These are phyloP conservation scores for Aureobasidium sp. DNA, from an alignment of 2,329 filamentous ascomycete species.

Conservation along the genomic window DNA sequence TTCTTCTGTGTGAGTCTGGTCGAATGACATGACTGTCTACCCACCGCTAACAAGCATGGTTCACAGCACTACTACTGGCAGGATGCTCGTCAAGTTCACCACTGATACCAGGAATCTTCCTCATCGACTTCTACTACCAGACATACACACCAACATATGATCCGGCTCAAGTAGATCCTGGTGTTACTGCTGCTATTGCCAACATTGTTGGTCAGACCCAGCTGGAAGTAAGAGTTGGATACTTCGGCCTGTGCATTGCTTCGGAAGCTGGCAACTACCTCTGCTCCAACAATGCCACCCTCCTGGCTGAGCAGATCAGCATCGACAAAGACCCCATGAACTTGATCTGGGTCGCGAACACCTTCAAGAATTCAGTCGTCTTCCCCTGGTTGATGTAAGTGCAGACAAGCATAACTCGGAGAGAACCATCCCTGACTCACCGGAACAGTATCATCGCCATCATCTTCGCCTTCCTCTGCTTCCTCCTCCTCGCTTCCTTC, in stretches of 20 bases:
- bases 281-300: constrained; percentile 94
- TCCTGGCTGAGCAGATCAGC: constrained; percentile 77
- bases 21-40: not conserved
- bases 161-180: constrained; percentile 83
- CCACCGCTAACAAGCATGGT: constrained; percentile 11
- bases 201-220: constrained; percentile 81
- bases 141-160: constrained; percentile 73
- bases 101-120: constrained; percentile 89
- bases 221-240: constrained; percentile 86
- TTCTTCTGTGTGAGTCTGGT: constrained; percentile 71
- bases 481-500: constrained; percentile 91
- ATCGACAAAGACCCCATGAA: constrained; percentile 94
- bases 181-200: constrained; percentile 71
- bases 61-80: constrained; percentile 74
- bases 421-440: not conserved
- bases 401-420: not conserved
- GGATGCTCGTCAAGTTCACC: constrained; percentile 96
- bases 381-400: constrained; percentile 91
- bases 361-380: constrained; percentile 97
- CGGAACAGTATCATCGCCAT: constrained; percentile 78
- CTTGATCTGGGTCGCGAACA: constrained; percentile 90
- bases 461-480: constrained; percentile 92
- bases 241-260: constrained; percentile 96
- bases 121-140: constrained; percentile 96
- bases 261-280: constrained; percentile 84